These are phyloP conservation scores for Lentinula edodes DNA, from an alignment of 768 basidiomycete genomes.

Conservation along the genomic window DNA sequence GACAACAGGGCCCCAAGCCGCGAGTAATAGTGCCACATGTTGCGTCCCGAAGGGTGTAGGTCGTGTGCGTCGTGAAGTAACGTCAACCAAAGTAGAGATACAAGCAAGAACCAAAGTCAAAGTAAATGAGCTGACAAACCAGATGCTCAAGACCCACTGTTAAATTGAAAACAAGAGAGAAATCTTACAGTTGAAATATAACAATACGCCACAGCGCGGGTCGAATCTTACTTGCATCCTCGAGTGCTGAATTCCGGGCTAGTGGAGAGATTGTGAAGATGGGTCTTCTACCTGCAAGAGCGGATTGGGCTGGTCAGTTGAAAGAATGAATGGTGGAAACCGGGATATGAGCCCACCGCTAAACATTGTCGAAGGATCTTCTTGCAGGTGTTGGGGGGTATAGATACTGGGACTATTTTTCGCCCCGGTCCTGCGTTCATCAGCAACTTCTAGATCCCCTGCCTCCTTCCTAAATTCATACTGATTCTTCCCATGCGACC, in stretches of 20 bases:
- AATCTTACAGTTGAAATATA: constrained; percentile 48
- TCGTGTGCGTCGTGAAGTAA: constrained; percentile 25
- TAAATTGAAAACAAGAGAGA: neutral
- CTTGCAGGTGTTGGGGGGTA: neutral
- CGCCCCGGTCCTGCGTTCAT: neutral
- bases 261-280: neutral
- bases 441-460: neutral
- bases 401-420: neutral
- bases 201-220: constrained; percentile 40
- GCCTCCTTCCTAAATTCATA: neutral
- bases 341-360: neutral
- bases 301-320: no score
- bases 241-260: neutral
- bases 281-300: neutral
- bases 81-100: constrained; percentile 48
- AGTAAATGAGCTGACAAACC: constrained; percentile 34
- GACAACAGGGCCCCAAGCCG: constrained; percentile 54
- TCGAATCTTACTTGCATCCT: neutral
- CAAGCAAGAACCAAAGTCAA: constrained; percentile 41
- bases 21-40: constrained; percentile 53
- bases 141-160: constrained; percentile 8
- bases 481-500: neutral
- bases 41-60: constrained; percentile 61
- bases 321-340: neutral
- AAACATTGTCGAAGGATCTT: neutral